phyloP scores from a whole-genome alignment of 164 flowering plant species.

The Vitis vinifera region DNA sequence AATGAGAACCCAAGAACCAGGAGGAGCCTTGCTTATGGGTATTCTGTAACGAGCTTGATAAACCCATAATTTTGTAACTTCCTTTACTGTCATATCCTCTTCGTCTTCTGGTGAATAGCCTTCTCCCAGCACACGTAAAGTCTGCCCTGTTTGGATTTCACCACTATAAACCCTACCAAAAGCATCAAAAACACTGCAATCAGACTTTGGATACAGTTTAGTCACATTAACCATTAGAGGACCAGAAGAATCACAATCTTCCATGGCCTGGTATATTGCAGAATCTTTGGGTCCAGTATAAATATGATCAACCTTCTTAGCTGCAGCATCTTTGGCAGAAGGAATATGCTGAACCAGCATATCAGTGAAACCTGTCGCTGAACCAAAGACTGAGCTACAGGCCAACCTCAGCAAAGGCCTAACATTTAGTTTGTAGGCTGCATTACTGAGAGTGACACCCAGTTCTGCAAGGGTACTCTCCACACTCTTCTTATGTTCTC shows the following conservation, averaged over 20 bases:
- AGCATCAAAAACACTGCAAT: constrained; percentile 98
- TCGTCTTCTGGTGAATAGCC: constrained; percentile 99
- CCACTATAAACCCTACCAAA: constrained; percentile 98
- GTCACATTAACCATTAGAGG: constrained; percentile 96
- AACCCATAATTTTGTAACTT: constrained; percentile 93
- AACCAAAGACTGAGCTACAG: constrained; percentile 94
- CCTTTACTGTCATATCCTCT: constrained; percentile 95
- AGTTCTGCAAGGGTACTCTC: constrained; percentile 91
- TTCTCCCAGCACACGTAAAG: constrained; percentile 91
- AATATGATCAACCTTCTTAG: constrained; percentile 77
- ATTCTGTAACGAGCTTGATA: constrained; percentile 96
- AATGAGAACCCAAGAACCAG: constrained; percentile 99
- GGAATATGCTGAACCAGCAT: constrained; percentile 96
- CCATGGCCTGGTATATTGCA: constrained; percentile 64
- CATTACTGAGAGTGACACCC: constrained; percentile 92
- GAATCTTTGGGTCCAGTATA: constrained; percentile 87
- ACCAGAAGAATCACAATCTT: constrained; percentile 81
- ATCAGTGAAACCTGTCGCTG: constrained; percentile 97
- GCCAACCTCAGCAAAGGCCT: constrained; percentile 92
- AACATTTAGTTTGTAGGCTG: constrained; percentile 86
- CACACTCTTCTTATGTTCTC: constrained; percentile 98
- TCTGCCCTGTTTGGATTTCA: constrained; percentile 85
- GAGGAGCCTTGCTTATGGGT: constrained; percentile 92
- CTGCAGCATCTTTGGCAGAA: constrained; percentile 86
- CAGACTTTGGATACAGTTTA: constrained; percentile 95